Base-by-base conservation (phyloP, 192 early-diverging fungal species). In the Coemansia sp. region DNA sequence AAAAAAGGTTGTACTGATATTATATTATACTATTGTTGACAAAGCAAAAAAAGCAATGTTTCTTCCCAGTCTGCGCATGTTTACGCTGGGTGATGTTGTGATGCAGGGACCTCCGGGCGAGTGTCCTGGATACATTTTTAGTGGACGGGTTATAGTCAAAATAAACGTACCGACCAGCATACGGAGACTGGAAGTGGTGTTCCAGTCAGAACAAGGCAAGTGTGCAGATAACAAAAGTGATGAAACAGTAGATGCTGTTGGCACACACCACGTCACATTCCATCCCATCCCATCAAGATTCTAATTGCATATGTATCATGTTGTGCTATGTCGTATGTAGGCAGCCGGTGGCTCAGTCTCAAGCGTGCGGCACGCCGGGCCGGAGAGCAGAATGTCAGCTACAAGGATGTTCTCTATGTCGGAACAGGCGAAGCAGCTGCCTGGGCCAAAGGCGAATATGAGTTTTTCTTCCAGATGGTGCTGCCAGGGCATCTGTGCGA, bases 391-490 rank as follows among this genome's bases (percentile, higher is more conserved):
- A 1, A 17, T 0, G 61, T 64, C 25, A 20, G 22, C 18, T 61
- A 57, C 17, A 17, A 48, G 12, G 68, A 70, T 34, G 20, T 56
- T 5, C 50, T 70, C 20, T 64, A 70, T 20, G 32, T 25, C 60
- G 33, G 50, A 32, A 45, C 31, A 58, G 1, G 64, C 34, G 28
- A 14, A 42, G 48, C 60, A 20, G 40, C 29, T 1, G 54, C 62
- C 32, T 71, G 72, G 77, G 18, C 38, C 52, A 69, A 61, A 34
- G 77, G 77, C 18, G 52, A 60, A 11, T 71, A 80, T 69, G 77
- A 80, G 72, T 80, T 80, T 36, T 65, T 65, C 45, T 80, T 80
- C 66, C 77, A 73, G 31, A 60, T 80, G 45, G 63, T 68, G 16
- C 33, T 80, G 20, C 72, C 77, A n/a, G 77, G 77, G 4, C 55